Conservation (phyloP, 345 rosid genomes). For the Barbarea vulgaris region DNA sequence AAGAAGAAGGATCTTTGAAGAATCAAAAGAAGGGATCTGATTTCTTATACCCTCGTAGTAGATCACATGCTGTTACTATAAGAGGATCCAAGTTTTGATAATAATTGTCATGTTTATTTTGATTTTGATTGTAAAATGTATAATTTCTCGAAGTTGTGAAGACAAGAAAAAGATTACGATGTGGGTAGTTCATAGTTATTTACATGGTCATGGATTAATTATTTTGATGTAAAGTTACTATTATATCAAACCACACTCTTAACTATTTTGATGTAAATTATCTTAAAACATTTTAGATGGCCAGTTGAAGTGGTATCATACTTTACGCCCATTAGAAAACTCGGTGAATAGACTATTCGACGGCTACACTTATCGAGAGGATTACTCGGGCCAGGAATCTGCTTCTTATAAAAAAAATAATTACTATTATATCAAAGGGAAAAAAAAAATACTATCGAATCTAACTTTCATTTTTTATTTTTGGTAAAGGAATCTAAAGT, state of each 20-base stretch:
- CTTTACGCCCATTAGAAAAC: too few species aligned
- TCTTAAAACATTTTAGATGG: too few species aligned
- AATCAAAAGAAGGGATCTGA: conserved; percentile 30
- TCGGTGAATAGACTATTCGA: too few species aligned
- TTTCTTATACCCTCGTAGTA: conserved; percentile 50
- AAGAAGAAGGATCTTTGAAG: conserved; percentile 37
- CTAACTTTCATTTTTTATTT: neutral
- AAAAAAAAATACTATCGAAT: neutral
- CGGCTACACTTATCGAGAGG: too few species aligned
- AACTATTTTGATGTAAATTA: too few species aligned
- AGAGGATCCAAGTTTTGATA: conserved; percentile 33
- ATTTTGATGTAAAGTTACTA: conserved; percentile 5
- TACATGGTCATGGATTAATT: neutral
- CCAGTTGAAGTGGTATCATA: too few species aligned
- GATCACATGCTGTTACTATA: conserved; percentile 45
- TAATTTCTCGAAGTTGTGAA: neutral
- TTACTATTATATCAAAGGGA: too few species aligned
- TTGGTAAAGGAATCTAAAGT: neutral
- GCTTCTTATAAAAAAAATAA: too few species aligned
- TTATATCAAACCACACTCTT: too few species aligned
- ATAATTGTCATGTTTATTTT: neutral
- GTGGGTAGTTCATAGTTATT: neutral
- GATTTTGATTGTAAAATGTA: neutral
- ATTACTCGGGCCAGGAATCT: too few species aligned
- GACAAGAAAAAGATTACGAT: neutral